Evolutionary conservation across 1,284 basidiomycete species (phyloP).

Genomic region (Sutorius eximius): DNA sequence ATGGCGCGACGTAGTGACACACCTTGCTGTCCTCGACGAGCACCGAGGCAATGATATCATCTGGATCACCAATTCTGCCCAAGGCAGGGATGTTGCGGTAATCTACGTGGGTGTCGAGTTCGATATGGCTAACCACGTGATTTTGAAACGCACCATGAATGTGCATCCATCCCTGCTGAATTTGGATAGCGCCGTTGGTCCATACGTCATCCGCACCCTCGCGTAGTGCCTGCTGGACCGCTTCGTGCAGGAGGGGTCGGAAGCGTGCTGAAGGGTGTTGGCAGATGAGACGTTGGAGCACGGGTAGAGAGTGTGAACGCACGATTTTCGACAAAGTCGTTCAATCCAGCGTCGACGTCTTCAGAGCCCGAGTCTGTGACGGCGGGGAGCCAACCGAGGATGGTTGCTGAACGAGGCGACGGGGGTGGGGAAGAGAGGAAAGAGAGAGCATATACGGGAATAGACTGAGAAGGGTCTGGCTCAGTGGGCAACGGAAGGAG

Average conservation of each 20-base stretch:
- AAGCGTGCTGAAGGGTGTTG: conserved; percentile 50
- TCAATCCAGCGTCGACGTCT: conserved; percentile 51
- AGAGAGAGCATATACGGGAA: conserved; percentile 62
- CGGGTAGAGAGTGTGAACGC: conserved; percentile 24
- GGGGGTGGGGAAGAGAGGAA: conserved; percentile 51
- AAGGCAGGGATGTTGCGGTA: conserved; percentile 68
- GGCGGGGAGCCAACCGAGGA: conserved; percentile 74
- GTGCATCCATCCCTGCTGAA: conserved; percentile 79
- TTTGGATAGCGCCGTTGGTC: conserved; percentile 61
- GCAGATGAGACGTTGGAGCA: neutral
- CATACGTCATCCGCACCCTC: conserved; percentile 66
- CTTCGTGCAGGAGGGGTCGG: conserved; percentile 56
- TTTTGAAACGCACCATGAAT: conserved; percentile 58
- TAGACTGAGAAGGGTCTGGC: conserved; percentile 42
- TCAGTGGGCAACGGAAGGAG: conserved; percentile 53
- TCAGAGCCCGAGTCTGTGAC: conserved; percentile 26
- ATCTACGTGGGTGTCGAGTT: conserved; percentile 43
- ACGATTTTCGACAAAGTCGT: conserved; percentile 73
- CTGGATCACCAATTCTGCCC: conserved; percentile 72
- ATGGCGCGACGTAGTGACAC: neutral
- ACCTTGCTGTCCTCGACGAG: conserved; percentile 69
- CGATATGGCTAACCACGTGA: neutral
- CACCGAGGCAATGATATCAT: conserved; percentile 77
- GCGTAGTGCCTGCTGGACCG: conserved; percentile 51
- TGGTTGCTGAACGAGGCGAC: conserved; percentile 45